Evolutionary conservation across 805 yeast species (phyloP).

Genomic region (Wickerhamiella azyma): DNA sequence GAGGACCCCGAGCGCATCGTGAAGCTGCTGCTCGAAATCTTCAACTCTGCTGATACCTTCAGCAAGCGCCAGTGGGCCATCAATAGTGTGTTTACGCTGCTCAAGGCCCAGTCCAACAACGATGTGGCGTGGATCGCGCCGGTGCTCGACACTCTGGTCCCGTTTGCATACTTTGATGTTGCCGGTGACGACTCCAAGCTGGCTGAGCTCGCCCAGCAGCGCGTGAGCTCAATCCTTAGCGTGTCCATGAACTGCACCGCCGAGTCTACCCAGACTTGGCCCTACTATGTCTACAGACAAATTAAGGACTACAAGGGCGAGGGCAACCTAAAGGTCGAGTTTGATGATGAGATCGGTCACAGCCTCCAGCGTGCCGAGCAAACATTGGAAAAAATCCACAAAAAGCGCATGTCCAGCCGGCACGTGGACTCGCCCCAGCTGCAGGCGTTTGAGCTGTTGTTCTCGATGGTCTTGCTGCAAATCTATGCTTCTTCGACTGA

Average conservation of each 20-base stretch:
- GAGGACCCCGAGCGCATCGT: slow-evolving; percentile 17
- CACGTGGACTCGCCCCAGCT: slow-evolving; percentile 32
- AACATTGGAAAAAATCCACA: slow-evolving; percentile 33
- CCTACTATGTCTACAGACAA: slow-evolving; percentile 26
- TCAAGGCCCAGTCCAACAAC: slow-evolving; percentile 18
- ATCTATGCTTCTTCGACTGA: slow-evolving; percentile 62
- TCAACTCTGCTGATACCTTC: slow-evolving; percentile 14
- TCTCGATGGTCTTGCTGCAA: slow-evolving; percentile 66
- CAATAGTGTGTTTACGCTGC: slow-evolving; percentile 41
- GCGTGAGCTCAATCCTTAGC: slow-evolving; percentile 54
- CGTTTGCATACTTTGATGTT: slow-evolving; percentile 30
- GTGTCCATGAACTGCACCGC: slow-evolving; percentile 34
- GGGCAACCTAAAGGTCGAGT: slow-evolving; percentile 22
- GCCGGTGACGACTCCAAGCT: slow-evolving; percentile 9
- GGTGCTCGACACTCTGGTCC: slow-evolving; percentile 30
- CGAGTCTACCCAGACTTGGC: slow-evolving; percentile 41
- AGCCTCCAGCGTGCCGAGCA: slow-evolving; percentile 38
- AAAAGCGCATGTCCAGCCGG: slow-evolving; percentile 26
- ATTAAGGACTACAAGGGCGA: slow-evolving; percentile 13
- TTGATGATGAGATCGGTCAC: slow-evolving; percentile 46
- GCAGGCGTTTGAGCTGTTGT: slow-evolving; percentile 58
- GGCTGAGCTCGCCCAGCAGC: slow-evolving; percentile 22
- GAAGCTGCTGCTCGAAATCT: slow-evolving; percentile 11
- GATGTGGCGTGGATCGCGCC: slow-evolving; percentile 25
- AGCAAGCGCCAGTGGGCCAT: slow-evolving; percentile 39